Percentiles rank a stretch among this genome's conserved stretches.
Evolutionary conservation across 2,329 filamentous ascomycete species (phyloP).

Genomic region (Nemania bipapillata): DNA sequence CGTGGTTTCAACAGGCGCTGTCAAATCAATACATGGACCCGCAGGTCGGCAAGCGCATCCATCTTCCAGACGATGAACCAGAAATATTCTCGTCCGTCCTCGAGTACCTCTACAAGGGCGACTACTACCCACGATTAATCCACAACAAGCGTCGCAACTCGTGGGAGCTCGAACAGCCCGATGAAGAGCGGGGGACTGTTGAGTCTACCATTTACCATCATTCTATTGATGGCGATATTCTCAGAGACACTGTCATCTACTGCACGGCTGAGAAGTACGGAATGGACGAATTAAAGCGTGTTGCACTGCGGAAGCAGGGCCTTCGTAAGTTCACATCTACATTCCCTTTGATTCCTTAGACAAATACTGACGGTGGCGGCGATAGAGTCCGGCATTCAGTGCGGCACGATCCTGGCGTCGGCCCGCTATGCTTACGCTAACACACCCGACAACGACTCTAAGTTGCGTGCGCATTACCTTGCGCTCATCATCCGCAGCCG

Average conservation of each 20-base stretch:
- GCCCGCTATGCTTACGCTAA: slow-evolving; percentile 91
- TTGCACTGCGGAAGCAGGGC: slow-evolving; percentile 88
- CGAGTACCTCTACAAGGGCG: slow-evolving; percentile 92
- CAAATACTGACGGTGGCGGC: slow-evolving; percentile 20
- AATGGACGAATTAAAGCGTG: slow-evolving; percentile 83
- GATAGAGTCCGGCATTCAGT: slow-evolving; percentile 79
- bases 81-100: slow-evolving; percentile 91
- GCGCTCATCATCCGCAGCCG: slow-evolving; percentile 90
- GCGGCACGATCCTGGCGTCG: slow-evolving; percentile 83
- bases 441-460: slow-evolving; percentile 90
- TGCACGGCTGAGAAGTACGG: slow-evolving; percentile 87
- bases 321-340: slow-evolving; percentile 66
- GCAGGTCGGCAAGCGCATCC: slow-evolving; percentile 74
- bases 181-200: slow-evolving; percentile 58
- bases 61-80: slow-evolving; percentile 84
- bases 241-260: slow-evolving; percentile 92
- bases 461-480: slow-evolving; percentile 88
- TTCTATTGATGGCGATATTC: slow-evolving; percentile 71
- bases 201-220: slow-evolving; percentile 77
- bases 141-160: slow-evolving; percentile 83
- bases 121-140: slow-evolving; percentile 85
- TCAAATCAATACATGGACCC: slow-evolving; percentile 70
- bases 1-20: slow-evolving; percentile 78
- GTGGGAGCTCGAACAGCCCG: slow-evolving; percentile 79
- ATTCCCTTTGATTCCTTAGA: not conserved